A percentile compares a stretch with the other conserved stretches of the same genome.
Conservation (phyloP, 495 filamentous ascomycete species). For the Cercophora sp. region DNA sequence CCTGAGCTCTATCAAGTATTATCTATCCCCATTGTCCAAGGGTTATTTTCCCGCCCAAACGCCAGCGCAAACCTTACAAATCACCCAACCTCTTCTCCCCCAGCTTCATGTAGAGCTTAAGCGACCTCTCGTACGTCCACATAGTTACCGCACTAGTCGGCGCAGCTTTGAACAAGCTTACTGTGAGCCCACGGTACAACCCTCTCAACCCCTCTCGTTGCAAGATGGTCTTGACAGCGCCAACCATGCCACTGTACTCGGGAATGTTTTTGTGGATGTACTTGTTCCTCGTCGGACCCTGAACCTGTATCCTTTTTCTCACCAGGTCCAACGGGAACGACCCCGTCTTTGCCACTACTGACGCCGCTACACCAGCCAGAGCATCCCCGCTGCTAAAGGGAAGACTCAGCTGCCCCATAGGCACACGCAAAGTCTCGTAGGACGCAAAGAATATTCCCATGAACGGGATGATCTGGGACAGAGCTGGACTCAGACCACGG, state of each 20-base stretch:
- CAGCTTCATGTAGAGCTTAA: constrained; percentile 54
- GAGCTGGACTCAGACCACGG: constrained; percentile 72
- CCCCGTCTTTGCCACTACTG: constrained; percentile 76
- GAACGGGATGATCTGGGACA: constrained; percentile 86
- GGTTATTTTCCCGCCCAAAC: not conserved
- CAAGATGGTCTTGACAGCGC: constrained; percentile 64
- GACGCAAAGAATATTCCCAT: constrained; percentile 94
- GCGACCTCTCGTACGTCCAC: constrained; percentile 89
- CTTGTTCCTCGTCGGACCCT: constrained; percentile 72
- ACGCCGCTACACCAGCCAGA: constrained; percentile 71
- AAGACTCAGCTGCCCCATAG: constrained; percentile 50
- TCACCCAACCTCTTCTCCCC: too few species aligned
- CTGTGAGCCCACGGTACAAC: constrained; percentile 81
- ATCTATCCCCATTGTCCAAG: not conserved
- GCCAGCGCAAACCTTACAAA: too few species aligned
- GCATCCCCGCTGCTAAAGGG: constrained; percentile 78
- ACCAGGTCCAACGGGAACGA: constrained; percentile 95
- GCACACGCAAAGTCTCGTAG: constrained; percentile 69
- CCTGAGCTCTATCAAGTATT: not conserved
- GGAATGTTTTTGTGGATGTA: constrained; percentile 91
- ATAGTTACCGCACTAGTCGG: constrained; percentile 94
- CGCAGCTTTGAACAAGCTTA: constrained; percentile 89
- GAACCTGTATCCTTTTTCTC: constrained; percentile 88
- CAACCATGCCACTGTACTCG: constrained; percentile 64
- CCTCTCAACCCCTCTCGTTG: constrained; percentile 70